A percentile compares a stretch with the other conserved stretches of the same genome.
These are phyloP conservation scores for Andrographis paniculata DNA, from an alignment of 305 asterid genomes.

Conservation along the genomic window DNA sequence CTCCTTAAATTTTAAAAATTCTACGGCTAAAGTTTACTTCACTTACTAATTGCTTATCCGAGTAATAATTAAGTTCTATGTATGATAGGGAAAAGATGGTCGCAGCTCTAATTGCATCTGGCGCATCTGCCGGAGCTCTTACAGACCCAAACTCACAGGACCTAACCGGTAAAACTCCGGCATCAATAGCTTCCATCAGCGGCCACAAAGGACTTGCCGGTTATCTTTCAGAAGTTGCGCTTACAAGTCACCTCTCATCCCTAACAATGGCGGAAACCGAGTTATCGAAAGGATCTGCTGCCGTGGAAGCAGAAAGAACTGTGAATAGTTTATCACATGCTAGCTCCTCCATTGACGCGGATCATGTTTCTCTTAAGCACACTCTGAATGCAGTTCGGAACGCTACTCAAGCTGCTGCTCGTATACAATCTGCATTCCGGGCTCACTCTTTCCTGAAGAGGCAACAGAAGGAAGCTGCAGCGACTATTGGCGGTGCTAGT, in stretches of 20 bases:
- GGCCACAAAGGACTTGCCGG: constrained; percentile 96
- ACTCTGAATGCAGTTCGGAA: constrained; percentile 78
- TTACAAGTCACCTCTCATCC: constrained; percentile 86
- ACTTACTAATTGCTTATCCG: no score
- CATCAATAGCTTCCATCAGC: constrained; percentile 57
- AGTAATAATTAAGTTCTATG: not conserved
- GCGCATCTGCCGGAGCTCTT: constrained; percentile 90
- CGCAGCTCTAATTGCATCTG: constrained; percentile 91
- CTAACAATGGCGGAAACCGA: constrained; percentile 64
- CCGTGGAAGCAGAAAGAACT: constrained; percentile 83
- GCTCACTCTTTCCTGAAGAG: constrained; percentile 92
- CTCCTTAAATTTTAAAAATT: no score
- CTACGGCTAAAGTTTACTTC: no score
- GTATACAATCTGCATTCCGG: constrained; percentile 96
- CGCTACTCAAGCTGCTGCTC: constrained; percentile 95
- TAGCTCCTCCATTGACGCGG: constrained; percentile 38
- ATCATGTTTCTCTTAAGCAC: constrained; percentile 59
- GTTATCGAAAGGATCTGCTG: constrained; percentile 75
- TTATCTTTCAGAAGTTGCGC: constrained; percentile 82
- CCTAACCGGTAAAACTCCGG: constrained; percentile 78
- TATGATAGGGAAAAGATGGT: constrained; percentile 89
- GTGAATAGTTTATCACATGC: constrained; percentile 38
- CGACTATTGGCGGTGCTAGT: constrained; percentile 18
- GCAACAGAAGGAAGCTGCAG: constrained; percentile 43
- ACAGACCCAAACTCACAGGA: constrained; percentile 80